Evolutionary conservation across 768 basidiomycete genomes (phyloP), one percentile per base, ranked within the genome.

Genomic region (Cystofilobasidium macerans): DNA sequence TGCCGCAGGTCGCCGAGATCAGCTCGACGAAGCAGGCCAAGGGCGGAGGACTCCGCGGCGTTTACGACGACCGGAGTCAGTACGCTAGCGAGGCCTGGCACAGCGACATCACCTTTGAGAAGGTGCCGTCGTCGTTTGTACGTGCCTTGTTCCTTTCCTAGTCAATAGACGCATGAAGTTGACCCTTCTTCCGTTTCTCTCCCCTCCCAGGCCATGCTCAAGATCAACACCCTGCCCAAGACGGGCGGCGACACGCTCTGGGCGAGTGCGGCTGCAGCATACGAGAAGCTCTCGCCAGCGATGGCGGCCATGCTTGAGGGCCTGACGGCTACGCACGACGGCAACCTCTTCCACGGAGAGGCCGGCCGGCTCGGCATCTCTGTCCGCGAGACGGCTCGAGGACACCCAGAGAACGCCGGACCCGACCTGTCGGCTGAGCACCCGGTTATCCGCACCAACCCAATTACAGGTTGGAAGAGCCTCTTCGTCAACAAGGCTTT

Each of bases 391-490:
- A 67, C 63, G 24, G 71, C 72, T 11, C 72, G 77, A 12, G 77
- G 77, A 0, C 61, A 70, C 36, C 76, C 77, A 12, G 59, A 72
- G 18, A 78, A 78, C 65, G n/a, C 43, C 0, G 77, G 76, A 6
- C 74, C 73, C 42, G 72, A 71, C 24, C 70, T 78, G 60, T 63
- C 69, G 16, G 73, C 76, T 1, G 45, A 54, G 2, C 77, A 77
- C 66, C 77, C 77, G 1, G 66, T 77, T 45, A 69, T 77, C 14
- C 67, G 76, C 42, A 76, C 76, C 32, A 77, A 76, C 67, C 75
- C 47, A 48, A 45, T 61, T 3, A 61, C 61, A 14, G 61, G 61
- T 14, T 43, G 57, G 18, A 65, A 67, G 30, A 32, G 65, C 30
- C 35, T 73, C 16, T 73, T 62, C 51, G 66, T 72, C 65, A 61